These are phyloP conservation scores for Tolypocladium tropicale DNA, from an alignment of 2,329 filamentous ascomycete species.

Conservation along the genomic window DNA sequence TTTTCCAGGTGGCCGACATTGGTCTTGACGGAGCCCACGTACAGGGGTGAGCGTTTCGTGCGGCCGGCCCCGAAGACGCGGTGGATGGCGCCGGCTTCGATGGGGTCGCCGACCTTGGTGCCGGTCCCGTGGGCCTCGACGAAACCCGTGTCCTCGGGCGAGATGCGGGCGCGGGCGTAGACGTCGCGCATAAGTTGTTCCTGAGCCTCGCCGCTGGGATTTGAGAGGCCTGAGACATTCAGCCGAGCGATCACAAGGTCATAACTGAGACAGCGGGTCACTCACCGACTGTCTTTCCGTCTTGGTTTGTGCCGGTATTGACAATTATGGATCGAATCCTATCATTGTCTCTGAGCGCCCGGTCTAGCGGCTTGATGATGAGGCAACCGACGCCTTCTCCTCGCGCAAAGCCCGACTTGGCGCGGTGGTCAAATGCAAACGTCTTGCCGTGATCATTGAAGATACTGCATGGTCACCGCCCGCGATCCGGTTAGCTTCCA, in stretches of 20 bases:
- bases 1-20: slow-evolving; percentile 43
- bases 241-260: neutral
- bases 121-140: slow-evolving; percentile 47
- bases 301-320: slow-evolving; percentile 41
- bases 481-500: neutral
- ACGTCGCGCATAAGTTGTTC: slow-evolving; percentile 24
- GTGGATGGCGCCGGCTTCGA: slow-evolving; percentile 39
- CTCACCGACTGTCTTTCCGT: slow-evolving; percentile 33
- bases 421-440: slow-evolving; percentile 25
- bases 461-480: slow-evolving; percentile 5
- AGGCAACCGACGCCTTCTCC: slow-evolving; percentile 49
- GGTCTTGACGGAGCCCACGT: slow-evolving; percentile 38
- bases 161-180: slow-evolving; percentile 20
- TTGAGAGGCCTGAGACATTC: slow-evolving; percentile 37
- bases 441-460: slow-evolving; percentile 42
- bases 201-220: slow-evolving; percentile 42
- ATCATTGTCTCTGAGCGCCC: slow-evolving; percentile 45
- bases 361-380: slow-evolving; percentile 44
- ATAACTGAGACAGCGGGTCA: neutral
- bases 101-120: slow-evolving; percentile 44
- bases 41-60: slow-evolving; percentile 29
- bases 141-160: slow-evolving; percentile 18
- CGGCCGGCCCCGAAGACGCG: slow-evolving; percentile 30
- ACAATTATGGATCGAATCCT: slow-evolving; percentile 40
- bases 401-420: slow-evolving; percentile 42